A percentile compares a stretch with the other conserved stretches of the same genome.
phyloP scores from a whole-genome alignment of 768 basidiomycete genomes.

The Baorangia bicolor region DNA sequence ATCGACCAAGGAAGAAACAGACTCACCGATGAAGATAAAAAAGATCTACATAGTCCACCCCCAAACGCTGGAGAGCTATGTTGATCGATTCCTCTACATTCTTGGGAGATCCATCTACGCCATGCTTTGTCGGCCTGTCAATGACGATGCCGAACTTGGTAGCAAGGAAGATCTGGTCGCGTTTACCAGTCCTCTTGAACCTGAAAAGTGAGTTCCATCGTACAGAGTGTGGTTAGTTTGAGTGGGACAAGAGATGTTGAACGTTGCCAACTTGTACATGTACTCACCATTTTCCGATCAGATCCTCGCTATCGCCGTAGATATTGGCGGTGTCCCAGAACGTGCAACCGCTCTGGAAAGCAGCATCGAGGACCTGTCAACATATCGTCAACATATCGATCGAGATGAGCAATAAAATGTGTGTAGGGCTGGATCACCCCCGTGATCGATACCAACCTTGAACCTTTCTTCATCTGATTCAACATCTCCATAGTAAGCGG shows the following conservation, averaged over 20 bases:
- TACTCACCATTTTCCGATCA: constrained; percentile 44
- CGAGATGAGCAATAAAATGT: neutral
- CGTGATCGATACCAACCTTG: constrained; percentile 37
- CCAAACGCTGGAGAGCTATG: constrained; percentile 41
- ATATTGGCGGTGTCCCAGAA: constrained; percentile 49
- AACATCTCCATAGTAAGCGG: constrained; percentile 45
- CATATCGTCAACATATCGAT: neutral
- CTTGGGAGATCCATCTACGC: constrained; percentile 40
- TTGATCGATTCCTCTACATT: constrained; percentile 40
- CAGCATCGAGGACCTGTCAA: constrained; percentile 46
- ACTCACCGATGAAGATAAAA: constrained; percentile 45
- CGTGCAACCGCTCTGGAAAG: constrained; percentile 40
- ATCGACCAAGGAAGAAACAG: neutral
- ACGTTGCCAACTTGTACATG: neutral
- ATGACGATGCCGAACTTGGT: constrained; percentile 51
- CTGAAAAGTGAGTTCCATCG: constrained; percentile 17
- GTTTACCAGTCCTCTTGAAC: constrained; percentile 47
- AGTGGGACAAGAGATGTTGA: neutral
- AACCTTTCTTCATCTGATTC: constrained; percentile 58
- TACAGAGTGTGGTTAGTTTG: too few relatives aligned
- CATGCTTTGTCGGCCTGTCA: constrained; percentile 17
- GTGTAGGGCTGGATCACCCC: neutral
- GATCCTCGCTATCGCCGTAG: constrained; percentile 43
- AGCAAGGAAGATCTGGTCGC: constrained; percentile 55
- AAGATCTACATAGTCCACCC: constrained; percentile 44